Base-by-base conservation (phyloP, 2,329 filamentous ascomycete species). In the Sporothrix humicola region DNA sequence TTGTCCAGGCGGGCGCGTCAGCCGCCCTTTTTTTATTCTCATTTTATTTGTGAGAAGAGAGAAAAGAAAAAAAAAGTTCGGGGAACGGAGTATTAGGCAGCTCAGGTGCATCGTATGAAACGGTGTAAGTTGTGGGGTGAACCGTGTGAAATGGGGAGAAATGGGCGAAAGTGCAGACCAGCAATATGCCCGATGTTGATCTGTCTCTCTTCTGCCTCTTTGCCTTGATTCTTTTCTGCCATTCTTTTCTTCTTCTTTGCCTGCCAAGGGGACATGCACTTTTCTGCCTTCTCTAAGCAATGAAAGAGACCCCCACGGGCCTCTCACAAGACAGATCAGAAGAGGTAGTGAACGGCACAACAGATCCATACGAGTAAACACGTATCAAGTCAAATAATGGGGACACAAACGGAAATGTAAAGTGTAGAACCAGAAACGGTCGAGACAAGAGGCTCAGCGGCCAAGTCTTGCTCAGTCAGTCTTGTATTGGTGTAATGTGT, bases 391-490 rank as follows among this genome's bases (percentile, higher is more conserved):
- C 61, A 48, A 42, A 65, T 37, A 37, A 37, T 37, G 5, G 31
- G 20, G n/a, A n/a, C 61, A 48, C 15, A 26, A 7, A 12, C 20
- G 7, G 12, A 46, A 26, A 13, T 52, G 46, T 10, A 66, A 17
- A 23, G 20, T 56, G 52, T 56, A 37, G 46, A 31, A 31, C 65
- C 20, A 52, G 65, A 52, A 31, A 20, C 48, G 23, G 65, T 68
- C 46, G 65, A n/a, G 65, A 68, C 65, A 68, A 52, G 63, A 37
- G 65, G 46, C 65, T 52, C 46, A 17, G 63, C 23, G 46, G 65
- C 65, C 46, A 66, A 10, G 46, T 20, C 46, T 54, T 69, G 65
- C 26, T 66, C 61, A 44, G 61, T 42, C 48, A n/a, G n/a, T 68
- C 17, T 52, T 69, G 46, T 70, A 70, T 54, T 44, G 37, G 37